Base-by-base conservation (phyloP, 208 protist genomes). In the Porcisia deanei region DNA sequence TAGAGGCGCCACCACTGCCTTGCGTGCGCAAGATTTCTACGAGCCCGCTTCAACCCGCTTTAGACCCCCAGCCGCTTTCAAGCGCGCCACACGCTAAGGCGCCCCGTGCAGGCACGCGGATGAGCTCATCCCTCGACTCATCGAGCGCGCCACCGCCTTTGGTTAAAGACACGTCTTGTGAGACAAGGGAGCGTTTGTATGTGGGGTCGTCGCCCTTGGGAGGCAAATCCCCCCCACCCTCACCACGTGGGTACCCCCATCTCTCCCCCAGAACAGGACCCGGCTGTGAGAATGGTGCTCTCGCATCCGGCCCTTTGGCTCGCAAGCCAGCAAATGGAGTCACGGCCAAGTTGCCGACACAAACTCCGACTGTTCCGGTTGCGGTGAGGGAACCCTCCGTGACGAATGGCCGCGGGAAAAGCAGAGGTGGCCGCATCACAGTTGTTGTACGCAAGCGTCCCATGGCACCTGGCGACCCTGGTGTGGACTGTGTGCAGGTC, bases 371-470 rank as follows among this genome's bases (percentile, higher is more conserved):
- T 41, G 25, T 30, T 3, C 18, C 41, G 63, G 37, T 9, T 10
- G 63, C 37, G 0, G 30, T 30, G 65, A 57, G 30, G 45, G 47
- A 22, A 9, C n/a, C 25, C 10, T 20, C 65, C 30, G 65, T 57
- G n/a, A n/a, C 25, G 0, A 71, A 75, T 18, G 53, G 66, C 5
- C 52, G 75, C 4, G 52, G 59, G 3, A 81, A 79, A 8, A 76
- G 79, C 49, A 85, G 91, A 41, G 88, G 82, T 71, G 89, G 88
- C 1, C 89, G 94, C 68, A 97, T 97, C 61, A 76, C 65, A 30
- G 92, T 98, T 22, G 87, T 90, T 6, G 94, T 98, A 68, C 90
- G 95, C 63, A 97, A 98, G 79, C 83, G 95, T 1, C 95, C 95
- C 20, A 58, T 97, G 25, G 78, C 72, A 30, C 41, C 79, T 0